Evolutionary conservation across 371 early-diverging fungal genomes (phyloP), one percentile per base, ranked within the genome.

Genomic region (Zopfochytrium polystomum): DNA sequence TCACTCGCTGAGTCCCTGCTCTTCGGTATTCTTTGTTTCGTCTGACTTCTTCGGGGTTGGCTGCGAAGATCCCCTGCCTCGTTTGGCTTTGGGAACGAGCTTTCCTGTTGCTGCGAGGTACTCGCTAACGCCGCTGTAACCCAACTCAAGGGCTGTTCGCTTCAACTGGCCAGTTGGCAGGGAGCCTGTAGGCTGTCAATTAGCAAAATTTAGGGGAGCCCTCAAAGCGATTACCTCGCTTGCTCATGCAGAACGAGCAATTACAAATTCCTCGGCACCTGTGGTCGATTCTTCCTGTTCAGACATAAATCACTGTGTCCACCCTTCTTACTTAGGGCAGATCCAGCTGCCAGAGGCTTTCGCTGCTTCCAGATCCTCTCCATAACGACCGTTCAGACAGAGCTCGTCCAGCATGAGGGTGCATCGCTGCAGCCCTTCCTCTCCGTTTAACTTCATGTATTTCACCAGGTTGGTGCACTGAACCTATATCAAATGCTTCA

Each of bases 211-310:
- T 29, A 22, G 26, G 3, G 15, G n/a, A 11, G 20, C 22, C 26
- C 15, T 22, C 35, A 34, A 53, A 33, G 7, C 20, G 13, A 48
- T 22, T 15, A 63, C 64, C 65, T 4, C 65, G 55, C 46, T 65
- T 65, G 2, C 53, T 22, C 65, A 65, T 65, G 32, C 29, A 83
- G 55, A 52, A 90, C 63, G 26, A 90, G 83, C 80, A 79, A 48
- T 75, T 78, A 64, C 80, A 79, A 7, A 66, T 71, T 15, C 66
- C 72, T 30, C 75, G 75, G 55, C 80, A 63, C 34, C 64, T 63
- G 11, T 50, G 38, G 7, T 43, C 5, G 11, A 30, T 5, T 34
- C 22, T 55, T 29, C 20, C 20, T 38, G 55, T 11, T 22, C 20
- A 13, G 27, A 9, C 25, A n/a, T 15, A 20, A 38, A 30, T 54